phyloP scores from a whole-genome alignment of 805 yeast genomes.

The Ogataea methanolica region DNA sequence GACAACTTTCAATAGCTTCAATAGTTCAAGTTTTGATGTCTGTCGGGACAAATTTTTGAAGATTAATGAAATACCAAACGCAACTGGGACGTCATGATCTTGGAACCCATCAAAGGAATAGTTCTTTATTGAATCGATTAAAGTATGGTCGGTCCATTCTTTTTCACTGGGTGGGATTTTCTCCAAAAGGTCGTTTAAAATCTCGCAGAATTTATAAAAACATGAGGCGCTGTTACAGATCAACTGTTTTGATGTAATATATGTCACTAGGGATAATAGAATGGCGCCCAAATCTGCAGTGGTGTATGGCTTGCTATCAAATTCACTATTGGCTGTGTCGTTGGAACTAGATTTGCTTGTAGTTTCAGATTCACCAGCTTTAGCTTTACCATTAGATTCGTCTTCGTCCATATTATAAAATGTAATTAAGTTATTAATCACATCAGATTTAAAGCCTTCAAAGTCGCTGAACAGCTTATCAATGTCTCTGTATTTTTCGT shows the following conservation, averaged over 20 bases:
- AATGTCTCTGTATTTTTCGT: constrained; percentile 8
- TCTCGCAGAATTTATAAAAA: constrained; percentile 30
- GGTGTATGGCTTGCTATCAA: constrained; percentile 32
- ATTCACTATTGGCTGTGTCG: too few species aligned
- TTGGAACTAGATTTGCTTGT: constrained; percentile 9
- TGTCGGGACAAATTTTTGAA: constrained; percentile 33
- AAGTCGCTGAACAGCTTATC: constrained; percentile 4
- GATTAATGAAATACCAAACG: constrained; percentile 41
- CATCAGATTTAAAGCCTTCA: constrained; percentile 8
- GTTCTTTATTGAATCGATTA: constrained; percentile 27
- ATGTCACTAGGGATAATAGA: constrained; percentile 29
- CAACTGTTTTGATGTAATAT: constrained; percentile 15
- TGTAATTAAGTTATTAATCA: constrained; percentile 9
- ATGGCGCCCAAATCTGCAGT: constrained; percentile 41
- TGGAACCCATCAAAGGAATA: constrained; percentile 9
- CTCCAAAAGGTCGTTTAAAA: constrained; percentile 35
- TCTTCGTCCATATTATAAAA: constrained; percentile 13
- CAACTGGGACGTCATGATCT: constrained; percentile 22
- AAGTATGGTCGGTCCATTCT: constrained; percentile 28
- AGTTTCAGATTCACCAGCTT: constrained; percentile 4
- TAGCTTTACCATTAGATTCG: not conserved
- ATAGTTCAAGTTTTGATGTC: constrained; percentile 30
- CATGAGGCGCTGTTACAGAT: constrained; percentile 11
- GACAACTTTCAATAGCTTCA: constrained; percentile 36
- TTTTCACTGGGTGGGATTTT: constrained; percentile 38